Base-by-base conservation (phyloP, 108 stramenopile genomes). In the Skeletonema tropicum region DNA sequence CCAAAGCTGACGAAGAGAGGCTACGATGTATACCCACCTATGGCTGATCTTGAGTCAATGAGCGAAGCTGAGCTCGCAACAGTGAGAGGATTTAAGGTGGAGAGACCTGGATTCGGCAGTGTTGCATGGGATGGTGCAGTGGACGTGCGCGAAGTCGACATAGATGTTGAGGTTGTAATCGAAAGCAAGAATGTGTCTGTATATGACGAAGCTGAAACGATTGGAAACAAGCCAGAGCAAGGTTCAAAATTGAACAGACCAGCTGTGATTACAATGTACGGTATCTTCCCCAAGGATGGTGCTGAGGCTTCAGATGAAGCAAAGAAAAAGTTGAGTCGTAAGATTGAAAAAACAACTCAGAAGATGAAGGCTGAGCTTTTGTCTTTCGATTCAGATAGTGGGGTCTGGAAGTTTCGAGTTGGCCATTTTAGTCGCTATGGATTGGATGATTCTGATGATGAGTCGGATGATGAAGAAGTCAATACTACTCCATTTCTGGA, bases 351-450 rank as follows among this genome's bases (percentile, higher is more conserved):
- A 60, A 39, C 70, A 41, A 95, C 88, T 0, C 91, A 85, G 62
- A 90, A 88, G 57, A 87, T 87, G 83, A 93, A 82, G 21, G 96
- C 97, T 5, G 86, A 90, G 67, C 82, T 99, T 35, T 81, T 97
- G 66, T 75, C 76, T 60, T 99, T 93, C 62, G 81, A 97, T 62
- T 38, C 75, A 35, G 82, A 76, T 1, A 77, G 42, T 60, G 97
- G 96, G 21, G 79, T 80, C 9, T 99, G 98, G 98, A 93, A 75
- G 66, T 93, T 99, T 66, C 90, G 87, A 62, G 95, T 96, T 6
- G 68, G 75, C 32, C 98, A 99, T 76, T 99, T 98, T 72, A 96
- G 95, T 70, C 93, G 96, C 49, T 98, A 98, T 68, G 94, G 84
- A 5, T 71, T 97, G 66, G 83, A 81, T 32, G 96, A 97, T 60